Percentiles rank a stretch among this genome's conserved stretches.
Evolutionary conservation across 495 filamentous ascomycete species (phyloP).

Genomic region (Penicillium mononematosum): DNA sequence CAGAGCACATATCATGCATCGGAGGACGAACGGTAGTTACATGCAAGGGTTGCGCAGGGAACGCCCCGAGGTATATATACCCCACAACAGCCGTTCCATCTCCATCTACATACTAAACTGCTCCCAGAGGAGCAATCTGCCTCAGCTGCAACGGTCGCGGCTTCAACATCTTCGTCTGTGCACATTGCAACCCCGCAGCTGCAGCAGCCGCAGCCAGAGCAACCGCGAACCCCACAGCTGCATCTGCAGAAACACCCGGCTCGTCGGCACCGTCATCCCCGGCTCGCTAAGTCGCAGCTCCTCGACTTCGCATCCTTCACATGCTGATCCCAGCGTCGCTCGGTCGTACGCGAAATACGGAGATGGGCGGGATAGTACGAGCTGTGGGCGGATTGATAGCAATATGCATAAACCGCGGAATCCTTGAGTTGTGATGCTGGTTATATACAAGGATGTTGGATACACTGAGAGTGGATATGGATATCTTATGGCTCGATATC

Average conservation of each 20-base stretch:
- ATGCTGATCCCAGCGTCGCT: conserved; percentile 16
- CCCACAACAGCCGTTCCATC: background rate
- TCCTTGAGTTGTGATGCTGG: conserved; percentile 11
- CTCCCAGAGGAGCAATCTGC: conserved; percentile 34
- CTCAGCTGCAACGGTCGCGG: conserved; percentile 36
- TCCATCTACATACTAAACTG: conserved; percentile 2
- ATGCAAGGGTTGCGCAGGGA: conserved; percentile 40
- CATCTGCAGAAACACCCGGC: conserved; percentile 17
- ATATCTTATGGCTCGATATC: background rate
- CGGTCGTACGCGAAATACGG: conserved; percentile 18
- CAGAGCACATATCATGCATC: conserved; percentile 38
- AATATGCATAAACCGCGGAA: conserved; percentile 26
- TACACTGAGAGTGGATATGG: background rate
- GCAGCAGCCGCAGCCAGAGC: conserved; percentile 20
- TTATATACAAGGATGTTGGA: background rate
- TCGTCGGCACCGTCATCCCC: conserved; percentile 30
- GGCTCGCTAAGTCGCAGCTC: conserved; percentile 36
- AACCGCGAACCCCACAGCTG: conserved; percentile 17
- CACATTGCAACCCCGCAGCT: conserved; percentile 37
- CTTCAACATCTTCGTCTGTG: conserved; percentile 39
- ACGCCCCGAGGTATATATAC: conserved; percentile 38
- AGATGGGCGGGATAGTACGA: conserved; percentile 21
- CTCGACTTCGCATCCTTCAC: conserved; percentile 32
- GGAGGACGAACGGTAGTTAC: conserved; percentile 39
- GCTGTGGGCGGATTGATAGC: conserved; percentile 27